Evolutionary conservation across 163 green algal genomes (phyloP).

Genomic region (Scenedesmus sp.): DNA sequence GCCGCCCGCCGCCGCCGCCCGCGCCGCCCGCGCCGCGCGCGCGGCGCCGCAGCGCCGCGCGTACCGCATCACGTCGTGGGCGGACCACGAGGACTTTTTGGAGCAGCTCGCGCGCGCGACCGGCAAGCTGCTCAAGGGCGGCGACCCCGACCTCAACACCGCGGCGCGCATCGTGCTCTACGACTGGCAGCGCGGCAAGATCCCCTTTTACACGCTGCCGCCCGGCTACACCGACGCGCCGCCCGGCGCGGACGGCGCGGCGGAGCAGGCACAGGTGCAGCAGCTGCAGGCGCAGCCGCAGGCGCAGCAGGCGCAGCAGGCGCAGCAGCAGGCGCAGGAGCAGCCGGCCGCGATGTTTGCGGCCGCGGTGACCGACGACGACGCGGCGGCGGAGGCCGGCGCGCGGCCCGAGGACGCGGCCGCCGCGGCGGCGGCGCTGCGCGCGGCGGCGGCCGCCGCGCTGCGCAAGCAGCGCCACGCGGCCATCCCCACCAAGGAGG

Average conservation of each 20-base stretch:
- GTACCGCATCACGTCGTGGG: slow-evolving; percentile 91
- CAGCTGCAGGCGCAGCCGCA: neutral
- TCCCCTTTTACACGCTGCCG: slow-evolving; percentile 96
- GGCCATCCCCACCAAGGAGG: slow-evolving; percentile 72
- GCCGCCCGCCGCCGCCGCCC: no score
- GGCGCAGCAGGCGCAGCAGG: neutral
- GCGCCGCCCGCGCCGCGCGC: no score
- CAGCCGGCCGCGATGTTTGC: slow-evolving; percentile 19
- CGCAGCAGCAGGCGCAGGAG: neutral
- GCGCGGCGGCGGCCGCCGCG: slow-evolving; percentile 52
- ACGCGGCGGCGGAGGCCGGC: slow-evolving; percentile 61
- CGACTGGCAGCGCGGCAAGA: slow-evolving; percentile 98
- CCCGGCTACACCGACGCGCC: slow-evolving; percentile 72
- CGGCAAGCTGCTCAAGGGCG: slow-evolving; percentile 93
- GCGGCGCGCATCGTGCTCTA: slow-evolving; percentile 96
- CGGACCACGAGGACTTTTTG: slow-evolving; percentile 92
- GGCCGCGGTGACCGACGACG: slow-evolving; percentile 67
- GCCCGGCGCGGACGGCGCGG: slow-evolving; percentile 3
- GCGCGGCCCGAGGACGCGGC: slow-evolving; percentile 58
- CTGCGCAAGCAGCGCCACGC: slow-evolving; percentile 53
- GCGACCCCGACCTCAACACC: slow-evolving; percentile 97
- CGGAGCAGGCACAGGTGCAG: neutral
- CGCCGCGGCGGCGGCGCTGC: slow-evolving; percentile 61
- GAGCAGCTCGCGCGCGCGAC: slow-evolving; percentile 81
- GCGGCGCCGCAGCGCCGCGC: slow-evolving; percentile 62